Evolutionary conservation across 2,329 filamentous ascomycete species (phyloP).

Genomic region (Dactylellina drechsleri): DNA sequence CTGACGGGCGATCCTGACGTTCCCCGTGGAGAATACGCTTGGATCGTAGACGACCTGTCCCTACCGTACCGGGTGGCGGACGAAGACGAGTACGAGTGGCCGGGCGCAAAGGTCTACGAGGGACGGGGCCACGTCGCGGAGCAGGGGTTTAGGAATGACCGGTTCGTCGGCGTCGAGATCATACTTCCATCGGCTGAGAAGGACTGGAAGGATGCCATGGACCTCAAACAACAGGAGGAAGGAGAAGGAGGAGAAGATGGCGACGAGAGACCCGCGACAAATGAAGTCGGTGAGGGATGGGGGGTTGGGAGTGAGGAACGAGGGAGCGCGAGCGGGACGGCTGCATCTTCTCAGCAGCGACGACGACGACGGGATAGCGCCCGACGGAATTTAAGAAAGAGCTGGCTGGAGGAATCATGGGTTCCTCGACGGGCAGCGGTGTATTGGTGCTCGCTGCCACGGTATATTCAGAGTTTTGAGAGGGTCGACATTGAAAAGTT

Average conservation of each 20-base stretch:
- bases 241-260: not conserved
- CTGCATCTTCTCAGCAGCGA: not conserved
- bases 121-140: constrained; percentile 26
- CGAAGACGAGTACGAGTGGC: constrained; percentile 47
- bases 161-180: constrained; percentile 25
- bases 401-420: constrained; percentile 31
- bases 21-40: constrained; percentile 84
- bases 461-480: constrained; percentile 17
- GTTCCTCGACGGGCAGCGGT: constrained; percentile 32
- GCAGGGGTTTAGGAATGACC: constrained; percentile 25
- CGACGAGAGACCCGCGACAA: not conserved
- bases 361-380: constrained; percentile 6
- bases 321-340: not conserved
- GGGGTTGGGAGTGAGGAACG: constrained; percentile 35
- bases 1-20: constrained; percentile 91
- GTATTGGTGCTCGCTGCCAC: constrained; percentile 19
- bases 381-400: not conserved
- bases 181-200: constrained; percentile 37
- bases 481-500: constrained; percentile 47
- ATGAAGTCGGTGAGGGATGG: constrained; percentile 33
- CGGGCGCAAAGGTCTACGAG: constrained; percentile 37
- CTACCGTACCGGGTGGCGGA: constrained; percentile 24
- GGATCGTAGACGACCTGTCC: constrained; percentile 78
- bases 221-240: not conserved
- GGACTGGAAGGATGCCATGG: constrained; percentile 29